Percentiles rank a stretch among this genome's conserved stretches.
These are phyloP conservation scores for Gaeumannomyces sp. DNA, from an alignment of 2,329 filamentous ascomycete species.

Conservation along the genomic window DNA sequence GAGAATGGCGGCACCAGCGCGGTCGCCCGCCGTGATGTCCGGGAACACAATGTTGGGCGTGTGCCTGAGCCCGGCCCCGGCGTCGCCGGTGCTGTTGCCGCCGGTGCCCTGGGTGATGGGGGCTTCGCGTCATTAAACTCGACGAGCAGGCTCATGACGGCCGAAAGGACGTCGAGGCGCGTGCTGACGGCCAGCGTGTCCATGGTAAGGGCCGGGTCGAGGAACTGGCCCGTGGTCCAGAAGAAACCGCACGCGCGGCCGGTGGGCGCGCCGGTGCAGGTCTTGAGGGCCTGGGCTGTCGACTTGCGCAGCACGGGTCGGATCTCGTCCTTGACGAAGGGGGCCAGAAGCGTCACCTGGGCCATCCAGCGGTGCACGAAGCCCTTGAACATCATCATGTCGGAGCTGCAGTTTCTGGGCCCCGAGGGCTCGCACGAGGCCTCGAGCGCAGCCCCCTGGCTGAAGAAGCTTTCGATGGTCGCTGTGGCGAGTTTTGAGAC, in stretches of 20 bases:
- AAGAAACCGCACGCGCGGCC: slow-evolving; percentile 53
- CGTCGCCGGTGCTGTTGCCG: slow-evolving; percentile 42
- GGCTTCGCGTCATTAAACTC: slow-evolving; percentile 25
- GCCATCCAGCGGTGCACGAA: slow-evolving; percentile 58
- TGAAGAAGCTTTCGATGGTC: slow-evolving; percentile 48
- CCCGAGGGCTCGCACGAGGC: slow-evolving; percentile 50
- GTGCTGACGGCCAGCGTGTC: slow-evolving; percentile 54
- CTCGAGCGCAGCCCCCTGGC: slow-evolving; percentile 61
- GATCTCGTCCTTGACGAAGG: slow-evolving; percentile 47
- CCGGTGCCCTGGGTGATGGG: slow-evolving; percentile 37
- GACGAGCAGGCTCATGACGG: slow-evolving; percentile 57
- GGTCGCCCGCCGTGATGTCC: slow-evolving; percentile 55
- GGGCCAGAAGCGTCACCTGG: slow-evolving; percentile 56
- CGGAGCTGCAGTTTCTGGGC: slow-evolving; percentile 48
- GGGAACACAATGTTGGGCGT: slow-evolving; percentile 17
- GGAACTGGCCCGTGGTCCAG: slow-evolving; percentile 37
- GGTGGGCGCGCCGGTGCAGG: slow-evolving; percentile 52
- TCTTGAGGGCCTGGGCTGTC: slow-evolving; percentile 48
- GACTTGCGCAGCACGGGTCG: slow-evolving; percentile 48
- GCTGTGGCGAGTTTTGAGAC: slow-evolving; percentile 51
- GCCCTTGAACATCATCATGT: slow-evolving; percentile 59
- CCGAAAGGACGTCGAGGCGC: slow-evolving; percentile 63
- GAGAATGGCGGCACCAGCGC: slow-evolving; percentile 59
- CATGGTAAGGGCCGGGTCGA: slow-evolving; percentile 27
- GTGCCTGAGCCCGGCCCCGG: slow-evolving; percentile 33